Conservation (phyloP, 1,284 basidiomycete genomes). For the Mixia osmundae region DNA sequence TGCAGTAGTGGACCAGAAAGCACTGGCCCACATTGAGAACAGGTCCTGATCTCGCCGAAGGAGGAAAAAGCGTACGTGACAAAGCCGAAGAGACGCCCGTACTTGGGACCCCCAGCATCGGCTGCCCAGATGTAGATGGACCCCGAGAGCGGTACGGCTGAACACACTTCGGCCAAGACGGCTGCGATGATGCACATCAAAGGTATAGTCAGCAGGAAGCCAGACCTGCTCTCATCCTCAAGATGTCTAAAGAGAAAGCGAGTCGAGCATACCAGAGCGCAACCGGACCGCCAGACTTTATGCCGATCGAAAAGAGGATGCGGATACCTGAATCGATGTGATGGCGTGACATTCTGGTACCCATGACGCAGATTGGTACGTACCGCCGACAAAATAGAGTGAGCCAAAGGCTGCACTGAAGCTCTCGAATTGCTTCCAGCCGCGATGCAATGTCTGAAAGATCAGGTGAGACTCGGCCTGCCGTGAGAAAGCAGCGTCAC, state of each 20-base stretch:
- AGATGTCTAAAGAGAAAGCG: background rate
- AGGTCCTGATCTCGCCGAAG: slow-evolving; percentile 18
- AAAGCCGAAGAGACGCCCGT: slow-evolving; percentile 59
- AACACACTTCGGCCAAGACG: slow-evolving; percentile 41
- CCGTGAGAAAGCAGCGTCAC: background rate
- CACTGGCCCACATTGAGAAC: too few relatives aligned
- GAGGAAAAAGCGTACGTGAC: slow-evolving; percentile 64
- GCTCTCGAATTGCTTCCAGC: slow-evolving; percentile 51
- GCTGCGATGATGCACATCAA: slow-evolving; percentile 66
- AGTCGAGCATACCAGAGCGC: slow-evolving; percentile 29
- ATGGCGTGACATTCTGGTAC: too few relatives aligned
- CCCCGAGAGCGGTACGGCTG: slow-evolving; percentile 31
- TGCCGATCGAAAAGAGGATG: slow-evolving; percentile 49
- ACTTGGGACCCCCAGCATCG: slow-evolving; percentile 59
- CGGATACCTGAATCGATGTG: slow-evolving; percentile 20
- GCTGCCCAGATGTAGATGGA: slow-evolving; percentile 80
- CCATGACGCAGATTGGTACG: slow-evolving; percentile 4
- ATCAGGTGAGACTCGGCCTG: slow-evolving; percentile 1
- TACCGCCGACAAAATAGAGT: slow-evolving; percentile 65
- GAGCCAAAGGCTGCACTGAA: slow-evolving; percentile 64
- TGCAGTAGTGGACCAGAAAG: slow-evolving; percentile 33
- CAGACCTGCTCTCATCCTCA: too few relatives aligned
- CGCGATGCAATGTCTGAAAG: slow-evolving; percentile 48
- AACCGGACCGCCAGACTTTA: slow-evolving; percentile 56
- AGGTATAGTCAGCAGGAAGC: slow-evolving; percentile 48